Percentiles rank a stretch among this genome's conserved stretches.
Evolutionary conservation across 495 filamentous ascomycete species (phyloP).

Genomic region (Beverwykella pulmonaria): DNA sequence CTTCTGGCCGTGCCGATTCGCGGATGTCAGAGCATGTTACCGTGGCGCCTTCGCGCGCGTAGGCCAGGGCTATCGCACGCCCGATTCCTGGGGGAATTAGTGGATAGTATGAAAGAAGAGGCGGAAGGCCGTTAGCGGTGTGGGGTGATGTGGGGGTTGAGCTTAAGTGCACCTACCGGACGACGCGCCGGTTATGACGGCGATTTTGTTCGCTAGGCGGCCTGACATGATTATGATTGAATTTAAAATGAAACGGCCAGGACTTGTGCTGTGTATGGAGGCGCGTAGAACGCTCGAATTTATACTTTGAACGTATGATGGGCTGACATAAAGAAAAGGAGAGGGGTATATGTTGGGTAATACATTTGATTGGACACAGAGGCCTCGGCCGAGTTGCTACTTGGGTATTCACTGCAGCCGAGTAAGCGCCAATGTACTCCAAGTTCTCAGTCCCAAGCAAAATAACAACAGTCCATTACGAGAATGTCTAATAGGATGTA

Average conservation of each 20-base stretch:
- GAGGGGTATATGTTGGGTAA: background rate
- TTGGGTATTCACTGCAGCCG: background rate
- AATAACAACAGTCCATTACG: no score
- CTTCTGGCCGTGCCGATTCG: slow-evolving; percentile 24
- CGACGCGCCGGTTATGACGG: slow-evolving; percentile 43
- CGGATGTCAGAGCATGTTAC: slow-evolving; percentile 43
- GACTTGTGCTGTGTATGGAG: no score
- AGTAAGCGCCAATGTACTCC: background rate
- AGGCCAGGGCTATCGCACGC: slow-evolving; percentile 43
- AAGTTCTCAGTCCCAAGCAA: no score
- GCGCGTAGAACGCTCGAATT: no score
- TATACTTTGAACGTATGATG: background rate
- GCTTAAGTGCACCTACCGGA: background rate
- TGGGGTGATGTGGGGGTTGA: no score
- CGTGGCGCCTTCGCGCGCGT: slow-evolving; percentile 41
- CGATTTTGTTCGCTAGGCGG: slow-evolving; percentile 40
- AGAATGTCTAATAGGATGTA: no score
- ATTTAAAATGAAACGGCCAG: no score
- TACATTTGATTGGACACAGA: background rate
- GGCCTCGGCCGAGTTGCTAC: background rate
- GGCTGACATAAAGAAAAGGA: background rate
- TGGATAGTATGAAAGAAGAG: no score
- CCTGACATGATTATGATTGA: slow-evolving; percentile 25
- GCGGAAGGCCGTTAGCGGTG: no score
- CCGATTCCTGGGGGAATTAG: slow-evolving; percentile 40